Evolutionary conservation across 2,329 filamentous ascomycete genomes (phyloP), one percentile per base, ranked within the genome.

Genomic region (Xylaria hypoxylon): DNA sequence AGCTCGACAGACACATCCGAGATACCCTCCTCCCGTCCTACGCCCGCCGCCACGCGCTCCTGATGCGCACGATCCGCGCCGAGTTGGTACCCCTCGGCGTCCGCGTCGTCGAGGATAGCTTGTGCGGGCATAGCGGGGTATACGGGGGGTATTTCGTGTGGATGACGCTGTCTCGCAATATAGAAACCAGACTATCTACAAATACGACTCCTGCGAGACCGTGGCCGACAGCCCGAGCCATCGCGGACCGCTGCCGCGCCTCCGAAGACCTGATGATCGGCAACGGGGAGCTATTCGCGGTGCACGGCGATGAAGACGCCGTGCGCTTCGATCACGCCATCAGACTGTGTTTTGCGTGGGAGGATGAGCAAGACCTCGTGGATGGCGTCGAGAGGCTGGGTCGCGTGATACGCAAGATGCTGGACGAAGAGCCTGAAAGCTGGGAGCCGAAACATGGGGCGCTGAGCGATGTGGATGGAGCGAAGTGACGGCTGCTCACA

Each of bases 141-240:
- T 90, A 90, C 33, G 94, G 94, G 0, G 94, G 94, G 0, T 97
- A 95, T 77, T 97, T 97, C 77, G 82, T 97, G 53, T 97, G 93
- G 93, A 78, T 96, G 28, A 84, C 83, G 1, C 78, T 97, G 4
- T 89, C 90, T 0, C 24, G 17, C 77, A 17, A 4, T 1, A 35
- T 5, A 10, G 11, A 10, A 19, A 24, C 31, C 1, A 1, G 77
- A 15, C 44, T 13, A 35, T 35, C 33, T 13, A 35, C 33, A 35
- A n/a, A n/a, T n/a, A n/a, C n/a, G n/a, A 35, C 33, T 11, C 33
- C 7, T 10, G 10, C 8, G 8, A 26, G 1, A 13, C 0, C n/a
- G 19, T 70, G 69, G 66, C 79, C 90, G 60, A 81, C 84, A 8
- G 88, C 85, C 40, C 80, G 79, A 35, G 82, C 84, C 7, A 81